Base-by-base conservation (phyloP, 352 stramenopile genomes). In the Blastocystis sp. region DNA sequence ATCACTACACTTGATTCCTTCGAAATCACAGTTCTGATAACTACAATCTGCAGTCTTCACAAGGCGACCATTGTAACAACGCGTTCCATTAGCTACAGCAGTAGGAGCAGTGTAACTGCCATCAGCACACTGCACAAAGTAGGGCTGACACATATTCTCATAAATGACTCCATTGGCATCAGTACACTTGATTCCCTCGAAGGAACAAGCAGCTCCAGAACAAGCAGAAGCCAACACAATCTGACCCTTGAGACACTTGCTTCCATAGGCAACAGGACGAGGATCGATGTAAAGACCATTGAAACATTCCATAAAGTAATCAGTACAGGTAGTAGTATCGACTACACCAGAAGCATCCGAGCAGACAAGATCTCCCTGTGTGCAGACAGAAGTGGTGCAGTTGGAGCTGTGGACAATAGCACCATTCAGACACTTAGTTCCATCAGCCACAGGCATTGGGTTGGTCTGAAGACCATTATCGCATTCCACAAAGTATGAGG, bases 391-490 rank as follows among this genome's bases (percentile, higher is more conserved):
- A 27, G 60, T 76, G 13, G 27, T 78, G 66, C 78, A 89, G 37
- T n/a, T 79, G n/a, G 56, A 27, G 40, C 22, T 64, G 27, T n/a
- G 19, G 9, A 89, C 66, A 19, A 68, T 48, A 7, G 2, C 27
- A 33, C 78, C 56, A 51, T 89, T 89, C 19, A 77, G 24, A 56
- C 78, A 89, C 27, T 89, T 89, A 35, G 78, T 78, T 30, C 78
- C 78, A 6, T 84, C 78, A 22, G 78, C 57, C 22, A 64, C 53
- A 40, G 78, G 78, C 15, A 57, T 35, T 17, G 78, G 60, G 17
- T 78, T 33, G 5, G 56, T 89, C 44, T 77, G 42, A 9, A 64
- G 22, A 17, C 78, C 78, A 42, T 89, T 78, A 42, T 78, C 78
- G 33, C 78, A 89, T 56, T 89, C 40, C 7, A 89, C 56, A 33